Conservation (phyloP, 768 basidiomycete genomes). For the Xanthoconium purpureum region DNA sequence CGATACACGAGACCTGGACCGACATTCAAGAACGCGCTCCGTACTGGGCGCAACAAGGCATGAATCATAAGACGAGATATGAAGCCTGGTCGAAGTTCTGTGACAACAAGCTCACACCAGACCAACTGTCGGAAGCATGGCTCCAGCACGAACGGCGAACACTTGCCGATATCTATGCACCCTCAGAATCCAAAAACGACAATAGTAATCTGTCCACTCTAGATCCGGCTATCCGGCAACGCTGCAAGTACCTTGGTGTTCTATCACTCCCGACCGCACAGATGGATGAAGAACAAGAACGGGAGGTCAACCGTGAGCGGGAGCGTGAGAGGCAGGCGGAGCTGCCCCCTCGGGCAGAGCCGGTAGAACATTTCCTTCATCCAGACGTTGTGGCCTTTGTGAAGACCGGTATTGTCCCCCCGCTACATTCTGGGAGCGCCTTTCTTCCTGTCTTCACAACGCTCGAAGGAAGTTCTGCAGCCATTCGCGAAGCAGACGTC, state of each 20-base stretch:
- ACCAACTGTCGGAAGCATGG: not conserved
- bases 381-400: no score
- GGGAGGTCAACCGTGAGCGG: no score
- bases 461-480: not conserved
- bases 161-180: not conserved
- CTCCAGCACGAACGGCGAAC: not conserved
- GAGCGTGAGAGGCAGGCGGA: not conserved
- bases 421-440: no score
- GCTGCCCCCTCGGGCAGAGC: not conserved
- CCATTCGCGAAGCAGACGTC: not conserved
- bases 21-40: no score
- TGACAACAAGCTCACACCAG: not conserved
- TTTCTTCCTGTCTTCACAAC: not conserved
- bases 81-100: slow-evolving; percentile 15
- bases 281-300: not conserved
- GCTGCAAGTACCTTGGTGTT: not conserved
- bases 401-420: no score
- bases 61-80: slow-evolving; percentile 3
- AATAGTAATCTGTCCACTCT: not conserved
- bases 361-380: not conserved
- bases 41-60: slow-evolving; percentile 23
- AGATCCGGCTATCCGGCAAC: not conserved
- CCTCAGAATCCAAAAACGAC: not conserved
- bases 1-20: slow-evolving; percentile 22
- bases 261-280: not conserved